These are phyloP conservation scores for Oropetium thomaeum DNA, from an alignment of 176 grass and related monocot genomes.

Conservation along the genomic window DNA sequence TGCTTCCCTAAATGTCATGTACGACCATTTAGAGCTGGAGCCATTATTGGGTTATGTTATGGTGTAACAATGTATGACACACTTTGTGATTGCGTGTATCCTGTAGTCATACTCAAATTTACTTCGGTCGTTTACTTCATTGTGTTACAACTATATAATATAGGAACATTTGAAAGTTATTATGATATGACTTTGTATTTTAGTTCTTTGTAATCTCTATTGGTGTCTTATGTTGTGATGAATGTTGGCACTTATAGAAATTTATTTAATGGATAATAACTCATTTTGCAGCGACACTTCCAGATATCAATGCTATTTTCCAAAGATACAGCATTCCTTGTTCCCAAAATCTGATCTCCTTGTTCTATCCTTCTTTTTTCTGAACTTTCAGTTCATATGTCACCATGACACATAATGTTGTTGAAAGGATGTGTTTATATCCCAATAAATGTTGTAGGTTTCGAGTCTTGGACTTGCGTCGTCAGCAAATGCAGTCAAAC, in stretches of 20 bases:
- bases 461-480: constrained; percentile 84
- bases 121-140: background rate
- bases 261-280: background rate
- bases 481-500: constrained; percentile 95
- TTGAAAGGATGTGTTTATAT: background rate
- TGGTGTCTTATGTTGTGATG: background rate
- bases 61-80: background rate
- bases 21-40: background rate
- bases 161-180: too few species aligned
- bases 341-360: constrained; percentile 3
- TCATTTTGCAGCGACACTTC: constrained; percentile 8
- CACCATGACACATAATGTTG: background rate
- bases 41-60: background rate
- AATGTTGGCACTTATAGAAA: background rate
- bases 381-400: background rate
- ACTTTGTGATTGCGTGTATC: background rate
- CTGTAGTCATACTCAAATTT: constrained; percentile 15
- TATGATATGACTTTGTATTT: background rate
- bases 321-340: background rate
- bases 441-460: constrained; percentile 47
- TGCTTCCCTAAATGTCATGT: background rate
- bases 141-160: constrained; percentile 13
- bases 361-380: background rate
- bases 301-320: background rate
- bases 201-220: background rate